phyloP scores from a whole-genome alignment of 2,329 filamentous ascomycete species.

The Colletotrichum chlorophyti region DNA sequence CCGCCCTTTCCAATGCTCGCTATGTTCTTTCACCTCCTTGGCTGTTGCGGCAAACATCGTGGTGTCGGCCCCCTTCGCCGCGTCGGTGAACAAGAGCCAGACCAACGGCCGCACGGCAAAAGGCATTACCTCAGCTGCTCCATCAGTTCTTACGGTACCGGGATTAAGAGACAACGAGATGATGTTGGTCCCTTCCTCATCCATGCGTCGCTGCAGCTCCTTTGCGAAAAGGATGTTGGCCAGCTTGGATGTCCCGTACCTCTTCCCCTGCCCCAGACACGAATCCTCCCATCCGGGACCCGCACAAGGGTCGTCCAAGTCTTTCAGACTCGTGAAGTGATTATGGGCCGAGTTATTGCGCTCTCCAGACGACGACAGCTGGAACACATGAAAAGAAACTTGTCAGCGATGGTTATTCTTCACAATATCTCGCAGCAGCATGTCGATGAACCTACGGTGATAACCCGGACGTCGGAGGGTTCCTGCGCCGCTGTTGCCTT shows the following conservation, averaged over 20 bases:
- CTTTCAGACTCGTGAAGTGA: background rate
- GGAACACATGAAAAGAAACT: background rate
- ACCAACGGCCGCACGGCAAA: slow-evolving; percentile 34
- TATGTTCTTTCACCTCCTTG: slow-evolving; percentile 23
- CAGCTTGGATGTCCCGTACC: slow-evolving; percentile 55
- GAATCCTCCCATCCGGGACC: background rate
- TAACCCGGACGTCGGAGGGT: background rate
- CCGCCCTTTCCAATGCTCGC: slow-evolving; percentile 9
- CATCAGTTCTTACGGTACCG: slow-evolving; percentile 26
- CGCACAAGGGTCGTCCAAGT: background rate
- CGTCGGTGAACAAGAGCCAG: slow-evolving; percentile 31
- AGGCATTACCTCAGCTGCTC: slow-evolving; percentile 31
- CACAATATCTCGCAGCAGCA: background rate
- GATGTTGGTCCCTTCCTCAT: slow-evolving; percentile 53
- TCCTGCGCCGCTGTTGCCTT: background rate
- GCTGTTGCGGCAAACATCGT: slow-evolving; percentile 39
- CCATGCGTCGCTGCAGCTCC: slow-evolving; percentile 49
- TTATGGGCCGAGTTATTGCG: background rate
- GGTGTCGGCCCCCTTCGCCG: slow-evolving; percentile 36
- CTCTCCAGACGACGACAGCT: background rate
- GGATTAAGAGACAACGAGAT: slow-evolving; percentile 43
- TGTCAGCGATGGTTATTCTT: background rate
- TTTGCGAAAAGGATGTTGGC: slow-evolving; percentile 54
- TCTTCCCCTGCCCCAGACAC: background rate
- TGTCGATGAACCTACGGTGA: background rate